A percentile compares a stretch with the other conserved stretches of the same genome.
These are phyloP conservation scores for Samsoniella hepiali DNA, from an alignment of 2,329 filamentous ascomycete species.

Conservation along the genomic window DNA sequence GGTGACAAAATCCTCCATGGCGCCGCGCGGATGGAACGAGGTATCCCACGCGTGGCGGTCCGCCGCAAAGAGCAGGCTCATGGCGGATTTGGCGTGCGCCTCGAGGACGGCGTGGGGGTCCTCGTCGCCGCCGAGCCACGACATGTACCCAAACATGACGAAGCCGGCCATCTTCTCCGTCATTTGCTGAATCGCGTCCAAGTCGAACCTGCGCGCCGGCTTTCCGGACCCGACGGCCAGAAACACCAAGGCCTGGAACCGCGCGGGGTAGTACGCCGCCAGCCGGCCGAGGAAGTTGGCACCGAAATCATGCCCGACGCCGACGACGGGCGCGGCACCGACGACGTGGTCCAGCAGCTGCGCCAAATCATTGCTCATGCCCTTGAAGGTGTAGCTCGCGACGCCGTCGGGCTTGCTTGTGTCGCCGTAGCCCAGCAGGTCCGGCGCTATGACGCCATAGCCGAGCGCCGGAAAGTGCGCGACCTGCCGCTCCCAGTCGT, in stretches of 20 bases:
- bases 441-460: conserved; percentile 42
- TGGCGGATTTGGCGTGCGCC: conserved; percentile 25
- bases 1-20: conserved; percentile 29
- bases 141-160: conserved; percentile 33
- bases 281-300: conserved; percentile 31
- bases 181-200: conserved; percentile 31
- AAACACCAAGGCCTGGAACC: conserved; percentile 26
- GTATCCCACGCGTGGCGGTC: conserved; percentile 26
- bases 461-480: conserved; percentile 32
- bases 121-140: conserved; percentile 25
- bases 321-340: conserved; percentile 37
- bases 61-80: conserved; percentile 30
- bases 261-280: conserved; percentile 26
- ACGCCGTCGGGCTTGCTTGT: conserved; percentile 32
- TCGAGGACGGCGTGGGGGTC: conserved; percentile 25
- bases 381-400: conserved; percentile 30
- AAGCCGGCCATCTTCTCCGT: conserved; percentile 29
- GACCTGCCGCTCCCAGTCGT: conserved; percentile 43
- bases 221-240: conserved; percentile 31
- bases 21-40: conserved; percentile 29
- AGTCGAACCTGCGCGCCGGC: conserved; percentile 29
- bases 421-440: conserved; percentile 39
- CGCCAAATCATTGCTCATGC: conserved; percentile 32
- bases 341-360: conserved; percentile 31
- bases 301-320: conserved; percentile 38